Evolutionary conservation across 208 protist species (phyloP).

Genomic region (Acanthamoeba lenticulata): DNA sequence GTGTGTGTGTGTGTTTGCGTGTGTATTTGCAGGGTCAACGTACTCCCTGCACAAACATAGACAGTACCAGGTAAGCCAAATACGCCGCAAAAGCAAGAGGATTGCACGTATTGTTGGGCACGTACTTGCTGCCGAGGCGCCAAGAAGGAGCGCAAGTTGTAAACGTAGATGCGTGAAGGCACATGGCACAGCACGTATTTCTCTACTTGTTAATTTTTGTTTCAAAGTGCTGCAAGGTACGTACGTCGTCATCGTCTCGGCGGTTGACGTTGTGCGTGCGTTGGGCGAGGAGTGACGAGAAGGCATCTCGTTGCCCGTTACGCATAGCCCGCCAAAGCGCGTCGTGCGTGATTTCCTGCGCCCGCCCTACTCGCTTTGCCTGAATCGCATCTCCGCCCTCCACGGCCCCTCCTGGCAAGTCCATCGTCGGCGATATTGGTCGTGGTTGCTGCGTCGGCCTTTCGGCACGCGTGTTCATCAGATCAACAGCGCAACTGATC

Average conservation of each 20-base stretch:
- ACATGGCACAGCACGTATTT: background rate
- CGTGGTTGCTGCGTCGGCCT: no score
- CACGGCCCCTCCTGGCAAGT: background rate
- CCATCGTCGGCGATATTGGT: no score
- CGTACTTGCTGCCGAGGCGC: background rate
- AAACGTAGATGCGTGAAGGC: background rate
- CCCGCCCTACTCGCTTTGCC: no score
- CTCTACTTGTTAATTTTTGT: background rate
- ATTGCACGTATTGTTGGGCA: background rate
- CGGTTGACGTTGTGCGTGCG: slow-evolving; percentile 40
- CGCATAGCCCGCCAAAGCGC: background rate
- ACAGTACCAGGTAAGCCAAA: background rate
- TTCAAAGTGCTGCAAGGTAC: background rate
- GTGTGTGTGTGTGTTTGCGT: no score
- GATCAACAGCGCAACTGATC: no score
- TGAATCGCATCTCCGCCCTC: background rate
- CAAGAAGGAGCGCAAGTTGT: background rate
- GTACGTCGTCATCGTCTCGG: slow-evolving; percentile 37
- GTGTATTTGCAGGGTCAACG: no score
- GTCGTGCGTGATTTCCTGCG: slow-evolving; percentile 20
- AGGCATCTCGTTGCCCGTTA: background rate
- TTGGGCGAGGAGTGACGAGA: background rate
- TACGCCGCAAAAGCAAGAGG: no score
- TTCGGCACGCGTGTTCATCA: no score
- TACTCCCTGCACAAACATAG: background rate